These are phyloP conservation scores for Pichia sp. DNA, from an alignment of 1,139 yeast species.

Conservation along the genomic window DNA sequence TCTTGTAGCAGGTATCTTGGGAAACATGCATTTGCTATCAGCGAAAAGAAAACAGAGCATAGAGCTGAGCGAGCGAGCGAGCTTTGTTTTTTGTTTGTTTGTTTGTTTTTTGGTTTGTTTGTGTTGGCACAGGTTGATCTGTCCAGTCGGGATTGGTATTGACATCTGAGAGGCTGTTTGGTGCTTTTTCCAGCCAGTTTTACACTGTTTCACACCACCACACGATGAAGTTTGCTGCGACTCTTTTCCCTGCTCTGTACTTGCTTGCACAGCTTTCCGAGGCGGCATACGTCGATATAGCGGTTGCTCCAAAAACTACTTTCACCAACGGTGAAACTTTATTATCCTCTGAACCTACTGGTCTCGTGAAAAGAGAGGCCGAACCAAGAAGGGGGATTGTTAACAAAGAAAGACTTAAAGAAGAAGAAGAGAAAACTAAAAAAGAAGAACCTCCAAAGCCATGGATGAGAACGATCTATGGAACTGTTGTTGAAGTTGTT, in stretches of 20 bases:
- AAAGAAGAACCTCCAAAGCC: conserved; percentile 42
- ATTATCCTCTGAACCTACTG: conserved; percentile 1
- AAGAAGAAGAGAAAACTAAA: conserved; percentile 31
- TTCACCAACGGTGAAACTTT: not conserved
- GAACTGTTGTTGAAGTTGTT: conserved; percentile 53
- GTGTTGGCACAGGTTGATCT: too few species aligned
- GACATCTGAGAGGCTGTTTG: too few species aligned
- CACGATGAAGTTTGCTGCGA: not conserved
- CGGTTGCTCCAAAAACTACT: conserved; percentile 1
- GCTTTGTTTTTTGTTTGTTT: too few species aligned
- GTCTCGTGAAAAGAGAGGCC: conserved; percentile 29
- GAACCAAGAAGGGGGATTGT: conserved; percentile 35
- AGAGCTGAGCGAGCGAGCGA: too few species aligned
- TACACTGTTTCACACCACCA: not conserved
- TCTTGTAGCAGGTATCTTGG: too few species aligned
- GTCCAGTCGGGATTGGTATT: too few species aligned
- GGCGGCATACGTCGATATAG: not conserved
- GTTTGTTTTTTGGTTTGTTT: too few species aligned
- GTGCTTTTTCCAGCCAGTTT: not conserved
- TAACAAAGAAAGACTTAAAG: conserved; percentile 38
- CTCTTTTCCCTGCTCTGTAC: not conserved
- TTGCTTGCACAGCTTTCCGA: not conserved
- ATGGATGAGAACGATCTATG: conserved; percentile 71
- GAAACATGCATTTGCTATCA: too few species aligned
- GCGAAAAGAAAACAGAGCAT: too few species aligned